These are phyloP conservation scores for Glomus cerebriforme DNA, from an alignment of 192 early-diverging fungal species.

Conservation along the genomic window DNA sequence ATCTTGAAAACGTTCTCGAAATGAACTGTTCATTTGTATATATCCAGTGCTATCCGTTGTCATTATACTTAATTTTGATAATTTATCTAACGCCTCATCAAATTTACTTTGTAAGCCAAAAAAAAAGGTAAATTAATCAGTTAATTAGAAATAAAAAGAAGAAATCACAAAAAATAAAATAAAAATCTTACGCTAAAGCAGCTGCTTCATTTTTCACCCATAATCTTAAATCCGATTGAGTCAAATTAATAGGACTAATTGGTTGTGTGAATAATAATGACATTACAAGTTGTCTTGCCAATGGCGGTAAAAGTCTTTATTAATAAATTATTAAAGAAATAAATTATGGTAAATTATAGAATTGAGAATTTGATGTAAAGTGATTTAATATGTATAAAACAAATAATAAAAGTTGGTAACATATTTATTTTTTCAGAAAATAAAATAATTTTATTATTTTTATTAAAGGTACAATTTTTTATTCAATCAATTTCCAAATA, in stretches of 20 bases:
- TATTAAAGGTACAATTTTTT: not conserved
- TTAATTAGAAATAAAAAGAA: not conserved
- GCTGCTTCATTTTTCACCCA: slow-evolving; percentile 58
- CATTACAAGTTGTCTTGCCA: slow-evolving; percentile 89
- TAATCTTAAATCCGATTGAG: slow-evolving; percentile 59
- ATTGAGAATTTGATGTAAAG: too few relatives aligned
- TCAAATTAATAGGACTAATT: slow-evolving; percentile 46
- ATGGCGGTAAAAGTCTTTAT: slow-evolving; percentile 70
- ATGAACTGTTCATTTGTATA: slow-evolving; percentile 65
- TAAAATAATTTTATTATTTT: not conserved
- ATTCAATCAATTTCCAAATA: not conserved
- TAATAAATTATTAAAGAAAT: not conserved
- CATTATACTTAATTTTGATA: slow-evolving; percentile 74
- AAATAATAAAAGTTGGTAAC: too few relatives aligned
- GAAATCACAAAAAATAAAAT: not conserved
- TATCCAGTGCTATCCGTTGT: slow-evolving; percentile 48
- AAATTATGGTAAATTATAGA: not conserved
- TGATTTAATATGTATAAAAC: too few relatives aligned
- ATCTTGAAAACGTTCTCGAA: slow-evolving; percentile 68
- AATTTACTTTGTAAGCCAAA: slow-evolving; percentile 49
- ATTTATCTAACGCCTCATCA: slow-evolving; percentile 64
- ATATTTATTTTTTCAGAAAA: not conserved
- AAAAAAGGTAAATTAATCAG: not conserved
- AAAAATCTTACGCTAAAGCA: slow-evolving; percentile 22
- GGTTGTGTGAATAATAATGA: slow-evolving; percentile 76